Conservation (phyloP, 1,284 basidiomycete genomes). For the Boletus calvinii region DNA sequence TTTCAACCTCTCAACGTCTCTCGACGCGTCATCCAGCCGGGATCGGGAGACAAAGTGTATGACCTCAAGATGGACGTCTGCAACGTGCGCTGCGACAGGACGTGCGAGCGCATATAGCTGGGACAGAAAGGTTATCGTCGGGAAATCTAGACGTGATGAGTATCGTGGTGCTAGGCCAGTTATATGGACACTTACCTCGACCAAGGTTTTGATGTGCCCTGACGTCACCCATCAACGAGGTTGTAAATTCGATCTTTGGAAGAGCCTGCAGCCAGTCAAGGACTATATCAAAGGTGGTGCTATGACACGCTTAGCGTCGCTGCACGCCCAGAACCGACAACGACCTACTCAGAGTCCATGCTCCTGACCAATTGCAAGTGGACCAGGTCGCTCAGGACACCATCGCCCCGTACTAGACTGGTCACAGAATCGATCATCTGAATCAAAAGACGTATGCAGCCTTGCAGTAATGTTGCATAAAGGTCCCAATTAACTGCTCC, state of each 20-base stretch:
- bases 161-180: background rate
- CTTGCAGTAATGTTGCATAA: slow-evolving; percentile 48
- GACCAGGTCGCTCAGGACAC: slow-evolving; percentile 19
- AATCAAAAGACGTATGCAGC: slow-evolving; percentile 42
- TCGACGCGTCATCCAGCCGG: slow-evolving; percentile 19
- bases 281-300: slow-evolving; percentile 43
- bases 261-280: slow-evolving; percentile 42
- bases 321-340: background rate
- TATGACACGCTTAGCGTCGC: slow-evolving; percentile 24
- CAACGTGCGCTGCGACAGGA: slow-evolving; percentile 35
- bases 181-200: slow-evolving; percentile 41
- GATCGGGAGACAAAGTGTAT: slow-evolving; percentile 26
- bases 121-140: slow-evolving; percentile 49
- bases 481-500: slow-evolving; percentile 59
- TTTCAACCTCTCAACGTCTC: slow-evolving; percentile 26
- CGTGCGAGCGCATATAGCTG: slow-evolving; percentile 45
- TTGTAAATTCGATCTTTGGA: slow-evolving; percentile 29
- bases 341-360: slow-evolving; percentile 31
- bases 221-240: slow-evolving; percentile 45
- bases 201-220: slow-evolving; percentile 49
- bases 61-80: slow-evolving; percentile 25
- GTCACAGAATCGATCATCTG: slow-evolving; percentile 36
- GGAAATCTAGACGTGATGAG: slow-evolving; percentile 46
- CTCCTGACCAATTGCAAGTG: slow-evolving; percentile 10
- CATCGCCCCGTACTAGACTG: slow-evolving; percentile 30